Evolutionary conservation across 495 filamentous ascomycete genomes (phyloP), one percentile per base, ranked within the genome.

Genomic region (Aeminium ludgeri): DNA sequence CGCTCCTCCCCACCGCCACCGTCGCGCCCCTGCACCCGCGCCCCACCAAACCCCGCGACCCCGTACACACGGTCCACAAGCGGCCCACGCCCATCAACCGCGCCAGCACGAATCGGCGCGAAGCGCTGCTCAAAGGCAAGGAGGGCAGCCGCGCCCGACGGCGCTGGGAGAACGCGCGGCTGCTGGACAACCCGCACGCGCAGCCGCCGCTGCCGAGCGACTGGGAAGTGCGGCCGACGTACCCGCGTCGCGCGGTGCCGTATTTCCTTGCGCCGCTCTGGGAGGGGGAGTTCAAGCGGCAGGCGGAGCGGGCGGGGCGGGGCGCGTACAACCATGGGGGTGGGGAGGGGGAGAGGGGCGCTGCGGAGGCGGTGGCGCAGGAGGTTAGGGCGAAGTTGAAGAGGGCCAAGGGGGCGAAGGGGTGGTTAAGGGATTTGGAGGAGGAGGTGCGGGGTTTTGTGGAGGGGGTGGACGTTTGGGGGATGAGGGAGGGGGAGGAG

Each of bases 101-200:
- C 27, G 78, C 78, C 45, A 75, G 73, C 48, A 39, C 73, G 44
- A 76, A 74, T 54, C 61, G 73, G 13, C 72, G 87, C 19, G 87
- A 95, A 53, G 76, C 76, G 8, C 50, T 91, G 37, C 62, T 86
- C n/a, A 87, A 82, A 60, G 89, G 87, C 36, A 92, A 86, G 49
- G 84, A 93, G 53, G 89, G 89, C n/a, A 85, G 74, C 45, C 70
- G 87, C 32, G 74, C 86, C 41, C 69, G 89, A 34, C 79, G 83
- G 53, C 69, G 86, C 30, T 95, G 86, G 85, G 89, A 97, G 64
- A 97, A 97, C 59, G 87, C 92, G 61, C 85, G 71, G 49, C 70
- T 97, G 44, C 56, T 94, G 46, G 67, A 74, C 57, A 89, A 95
- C 53, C 91, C 89, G 30, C 80, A 86, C 63, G 83, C 67, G 3